Evolutionary conservation across 164 flowering plant species (phyloP), one percentile per base, ranked within the genome.

Genomic region (Macadamia integrifolia): DNA sequence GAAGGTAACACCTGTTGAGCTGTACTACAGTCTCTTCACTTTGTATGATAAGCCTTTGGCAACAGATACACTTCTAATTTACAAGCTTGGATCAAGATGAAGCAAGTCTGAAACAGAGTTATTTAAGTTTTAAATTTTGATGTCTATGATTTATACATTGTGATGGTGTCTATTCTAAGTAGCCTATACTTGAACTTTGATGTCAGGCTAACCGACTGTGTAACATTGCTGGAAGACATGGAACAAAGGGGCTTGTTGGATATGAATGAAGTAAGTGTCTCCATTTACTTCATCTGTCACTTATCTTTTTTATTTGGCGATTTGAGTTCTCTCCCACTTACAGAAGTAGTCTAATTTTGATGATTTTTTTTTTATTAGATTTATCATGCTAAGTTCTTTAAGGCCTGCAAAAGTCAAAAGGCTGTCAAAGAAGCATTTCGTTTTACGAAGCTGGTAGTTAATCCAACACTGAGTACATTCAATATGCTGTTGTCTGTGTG

Each of bases 401-500:
- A 81, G 30, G 64, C 67, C 49, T 94, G 97, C 73, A 87, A 82
- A 84, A 81, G 59, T 65, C 79, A 81, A 74, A 94, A 86, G 80
- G 91, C 93, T 74, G 89, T 88, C 14, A 78, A 82, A 42, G 92
- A 87, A 79, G 99, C 96, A 57, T 90, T 94, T 69, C 84, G 83
- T 68, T 94, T 85, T 75, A 72, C 74, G 58, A 86, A 79, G 76
- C 78, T 94, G 77, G 84, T 94, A 46, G 72, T 72, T 40, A 88
- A 84, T 69, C 94, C 96, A 66, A 88, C 96, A 53, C 53, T 94
- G 76, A 92, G 98, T 75, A 92, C 99, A 58, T 92, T 88, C 78
- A 94, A 92, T 74, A 90, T 92, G 99, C 92, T 94, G 43, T 78
- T 92, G 88, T 86, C 97, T 70, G 99, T 94, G 11, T 94, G 92